Conservation (phyloP, 257 asterid genomes). For the Cruciata laevipes region DNA sequence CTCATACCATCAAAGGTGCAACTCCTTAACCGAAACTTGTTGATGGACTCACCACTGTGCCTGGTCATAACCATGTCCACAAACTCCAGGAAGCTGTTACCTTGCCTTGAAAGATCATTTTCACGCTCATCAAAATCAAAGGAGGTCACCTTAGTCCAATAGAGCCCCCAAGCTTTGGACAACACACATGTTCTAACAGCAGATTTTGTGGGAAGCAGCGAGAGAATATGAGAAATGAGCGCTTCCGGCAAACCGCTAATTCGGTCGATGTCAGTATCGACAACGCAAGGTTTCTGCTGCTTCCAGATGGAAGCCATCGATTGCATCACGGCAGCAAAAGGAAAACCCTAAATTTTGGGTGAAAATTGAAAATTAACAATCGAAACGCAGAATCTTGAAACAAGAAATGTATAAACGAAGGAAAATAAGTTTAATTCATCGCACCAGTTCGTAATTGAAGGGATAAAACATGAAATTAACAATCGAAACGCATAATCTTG, state of each 20-base stretch:
- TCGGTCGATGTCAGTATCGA: not conserved
- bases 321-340: not conserved
- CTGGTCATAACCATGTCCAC: not conserved
- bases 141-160: not conserved
- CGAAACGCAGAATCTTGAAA: no score
- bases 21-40: not conserved
- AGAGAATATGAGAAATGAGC: not conserved
- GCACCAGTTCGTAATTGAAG: not conserved
- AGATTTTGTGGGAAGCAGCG: not conserved
- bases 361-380: no score
- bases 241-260: slow-evolving; percentile 7
- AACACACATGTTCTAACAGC: not conserved
- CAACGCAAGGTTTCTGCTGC: not conserved
- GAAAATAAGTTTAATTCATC: no score
- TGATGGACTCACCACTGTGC: not conserved
- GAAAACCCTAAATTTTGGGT: not conserved
- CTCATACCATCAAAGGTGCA: no score
- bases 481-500: not conserved
- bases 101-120: not conserved
- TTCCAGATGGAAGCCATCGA: not conserved
- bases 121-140: slow-evolving; percentile 1
- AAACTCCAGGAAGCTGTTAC: not conserved
- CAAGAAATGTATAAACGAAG: not conserved
- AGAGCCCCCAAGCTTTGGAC: not conserved
- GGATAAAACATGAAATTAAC: not conserved